These are phyloP conservation scores for Amylostereum chailletii DNA, from an alignment of 1,284 basidiomycete genomes.

Conservation along the genomic window DNA sequence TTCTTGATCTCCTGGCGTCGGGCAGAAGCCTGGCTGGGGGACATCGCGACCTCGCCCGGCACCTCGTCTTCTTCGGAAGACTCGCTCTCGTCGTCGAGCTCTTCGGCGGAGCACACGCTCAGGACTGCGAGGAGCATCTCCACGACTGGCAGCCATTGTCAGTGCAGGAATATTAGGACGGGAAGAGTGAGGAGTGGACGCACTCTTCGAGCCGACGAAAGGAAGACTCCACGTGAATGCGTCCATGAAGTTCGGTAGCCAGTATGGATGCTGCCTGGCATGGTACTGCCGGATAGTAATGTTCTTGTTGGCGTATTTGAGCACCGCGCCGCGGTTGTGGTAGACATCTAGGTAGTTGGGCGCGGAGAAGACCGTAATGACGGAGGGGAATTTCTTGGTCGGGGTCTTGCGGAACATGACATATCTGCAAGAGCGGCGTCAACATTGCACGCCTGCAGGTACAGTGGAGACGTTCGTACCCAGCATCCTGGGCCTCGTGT, in stretches of 20 bases:
- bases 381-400: slow-evolving; percentile 85
- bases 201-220: slow-evolving; percentile 97
- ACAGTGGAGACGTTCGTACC: slow-evolving; percentile 36
- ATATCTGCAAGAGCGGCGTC: slow-evolving; percentile 55
- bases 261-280: slow-evolving; percentile 84
- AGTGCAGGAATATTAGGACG: slow-evolving; percentile 1
- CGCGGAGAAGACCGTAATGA: slow-evolving; percentile 95
- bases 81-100: slow-evolving; percentile 59
- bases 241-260: slow-evolving; percentile 98
- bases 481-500: slow-evolving; percentile 96
- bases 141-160: slow-evolving; percentile 48
- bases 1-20: slow-evolving; percentile 84
- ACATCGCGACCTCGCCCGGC: slow-evolving; percentile 23
- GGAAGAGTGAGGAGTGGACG: slow-evolving; percentile 20
- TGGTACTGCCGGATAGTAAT: slow-evolving; percentile 98
- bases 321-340: slow-evolving; percentile 91
- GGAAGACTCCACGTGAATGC: slow-evolving; percentile 99
- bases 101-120: slow-evolving; percentile 90
- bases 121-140: slow-evolving; percentile 97
- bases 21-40: slow-evolving; percentile 31
- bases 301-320: slow-evolving; percentile 97
- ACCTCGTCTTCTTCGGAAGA: slow-evolving; percentile 36
- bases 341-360: slow-evolving; percentile 97
- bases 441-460: neutral
- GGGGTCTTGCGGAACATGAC: slow-evolving; percentile 93